Evolutionary conservation across 371 early-diverging fungal genomes (phyloP), one percentile per base, ranked within the genome.

Genomic region (Paramicrosporidium saccamoebae): DNA sequence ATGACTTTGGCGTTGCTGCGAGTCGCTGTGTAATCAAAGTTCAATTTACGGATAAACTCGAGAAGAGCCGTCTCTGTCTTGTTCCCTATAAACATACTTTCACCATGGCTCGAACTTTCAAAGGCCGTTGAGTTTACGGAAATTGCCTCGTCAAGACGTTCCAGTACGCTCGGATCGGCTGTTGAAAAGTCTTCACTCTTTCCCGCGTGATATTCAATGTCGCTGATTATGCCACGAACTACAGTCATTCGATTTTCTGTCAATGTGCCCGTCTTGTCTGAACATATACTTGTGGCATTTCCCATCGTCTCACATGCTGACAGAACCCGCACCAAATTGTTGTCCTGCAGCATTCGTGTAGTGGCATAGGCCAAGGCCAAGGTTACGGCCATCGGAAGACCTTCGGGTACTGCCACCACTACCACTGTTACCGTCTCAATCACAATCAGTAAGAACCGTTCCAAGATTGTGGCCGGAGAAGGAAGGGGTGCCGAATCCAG

Each of bases 241-340:
- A 84, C 75, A 1, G 78, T 74, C 88, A 92, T 86, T 26, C 52
- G 55, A 55, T 92, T 92, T 42, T 72, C 65, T 0, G 88, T 88
- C 26, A 88, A 46, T 2, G 88, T 88, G 16, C 88, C 94, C 2
- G 88, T 88, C 50, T 88, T 88, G 49, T 92, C 90, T 0, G 77
- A 66, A 48, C 90, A 88, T 17, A 92, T 72, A 7, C 77, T 72
- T 10, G 88, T 92, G 16, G 82, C 81, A 28, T 68, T 69, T 20
- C 88, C 86, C 86, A 86, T 88, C 20, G 82, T 86, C 51, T 92
- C 94, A 43, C 86, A 86, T 3, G 94, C 78, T 9, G 71, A 55
- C 26, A 92, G 52, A 20, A 73, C 64, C 24, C 88, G 61, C 7
- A 92, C 94, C 22, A 92, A 47, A 44, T 79, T 82, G 31, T 68